A percentile compares a stretch with the other conserved stretches of the same genome.
phyloP scores from a whole-genome alignment of 129 eudicot genomes.

The Heracleum sosnowskyi region DNA sequence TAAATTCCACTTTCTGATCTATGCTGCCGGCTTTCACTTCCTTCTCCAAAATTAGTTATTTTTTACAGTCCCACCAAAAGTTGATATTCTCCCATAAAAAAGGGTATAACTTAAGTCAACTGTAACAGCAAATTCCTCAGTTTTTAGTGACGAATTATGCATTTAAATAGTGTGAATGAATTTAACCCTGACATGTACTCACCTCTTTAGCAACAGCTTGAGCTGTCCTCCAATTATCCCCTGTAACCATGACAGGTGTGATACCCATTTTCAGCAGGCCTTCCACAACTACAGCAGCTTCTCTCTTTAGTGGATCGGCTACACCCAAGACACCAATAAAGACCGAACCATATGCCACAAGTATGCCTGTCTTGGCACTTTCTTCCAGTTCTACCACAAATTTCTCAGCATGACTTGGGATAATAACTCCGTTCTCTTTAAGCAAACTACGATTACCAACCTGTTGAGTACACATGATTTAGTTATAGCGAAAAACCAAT shows the following conservation, averaged over 20 bases:
- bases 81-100: background rate
- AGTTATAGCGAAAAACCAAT: constrained; percentile 8
- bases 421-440: constrained; percentile 47
- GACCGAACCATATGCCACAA: constrained; percentile 55
- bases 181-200: background rate
- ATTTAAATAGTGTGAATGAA: background rate
- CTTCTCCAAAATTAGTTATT: background rate
- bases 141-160: background rate
- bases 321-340: constrained; percentile 79
- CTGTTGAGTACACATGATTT: constrained; percentile 27
- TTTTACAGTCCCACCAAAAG: background rate
- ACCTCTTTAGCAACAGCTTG: constrained; percentile 94
- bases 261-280: constrained; percentile 92
- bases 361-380: constrained; percentile 79
- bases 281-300: constrained; percentile 89
- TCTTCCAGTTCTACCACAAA: constrained; percentile 85
- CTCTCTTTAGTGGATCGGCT: constrained; percentile 94
- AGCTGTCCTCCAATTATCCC: constrained; percentile 98
- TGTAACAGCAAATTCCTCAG: background rate
- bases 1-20: background rate
- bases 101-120: background rate
- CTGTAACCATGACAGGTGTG: constrained; percentile 95
- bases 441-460: constrained; percentile 88
- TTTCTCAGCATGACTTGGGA: constrained; percentile 49
- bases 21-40: background rate